Percentiles rank a stretch among this genome's conserved stretches.
Conservation (phyloP, 352 stramenopile genomes). For the Phytophthora brassicae region DNA sequence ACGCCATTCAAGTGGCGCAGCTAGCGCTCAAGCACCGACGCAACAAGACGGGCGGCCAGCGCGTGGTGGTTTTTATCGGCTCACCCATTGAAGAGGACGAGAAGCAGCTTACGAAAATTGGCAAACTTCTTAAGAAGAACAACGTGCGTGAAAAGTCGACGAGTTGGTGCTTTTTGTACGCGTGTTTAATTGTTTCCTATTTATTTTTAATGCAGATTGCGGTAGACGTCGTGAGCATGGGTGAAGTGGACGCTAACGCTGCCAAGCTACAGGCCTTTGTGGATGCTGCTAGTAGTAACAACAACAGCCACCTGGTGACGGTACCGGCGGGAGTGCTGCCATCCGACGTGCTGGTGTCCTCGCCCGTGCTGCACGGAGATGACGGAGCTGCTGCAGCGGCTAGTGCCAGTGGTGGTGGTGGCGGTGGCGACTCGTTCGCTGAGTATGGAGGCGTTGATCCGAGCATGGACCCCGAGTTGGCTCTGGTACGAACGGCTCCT, state of each 20-base stretch:
- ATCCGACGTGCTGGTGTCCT: slow-evolving; percentile 97
- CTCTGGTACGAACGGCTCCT: slow-evolving; percentile 92
- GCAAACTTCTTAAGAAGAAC: slow-evolving; percentile 99
- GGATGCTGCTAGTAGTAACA: slow-evolving; percentile 93
- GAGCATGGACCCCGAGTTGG: slow-evolving; percentile 98
- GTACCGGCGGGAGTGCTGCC: slow-evolving; percentile 96
- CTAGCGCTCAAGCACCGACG: slow-evolving; percentile 98
- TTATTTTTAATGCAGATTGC: slow-evolving; percentile 87
- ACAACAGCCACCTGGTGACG: slow-evolving; percentile 95
- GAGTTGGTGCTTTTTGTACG: neutral
- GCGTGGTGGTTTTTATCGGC: slow-evolving; percentile 97
- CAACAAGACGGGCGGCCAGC: slow-evolving; percentile 96
- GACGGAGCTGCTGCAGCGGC: slow-evolving; percentile 55
- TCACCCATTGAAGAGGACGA: slow-evolving; percentile 92
- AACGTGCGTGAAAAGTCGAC: slow-evolving; percentile 71
- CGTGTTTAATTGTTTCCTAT: neutral
- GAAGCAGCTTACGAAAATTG: slow-evolving; percentile 93
- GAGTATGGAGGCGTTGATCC: slow-evolving; percentile 97
- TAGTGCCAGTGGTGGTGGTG: slow-evolving; percentile 28
- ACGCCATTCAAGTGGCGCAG: slow-evolving; percentile 95
- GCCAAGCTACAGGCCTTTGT: slow-evolving; percentile 90
- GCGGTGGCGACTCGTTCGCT: slow-evolving; percentile 77
- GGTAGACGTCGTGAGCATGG: slow-evolving; percentile 98
- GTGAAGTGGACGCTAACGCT: slow-evolving; percentile 92
- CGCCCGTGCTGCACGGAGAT: slow-evolving; percentile 92